Evolutionary conservation across 768 basidiomycete genomes (phyloP), one percentile per base, ranked within the genome.

Genomic region (Kwoniella botswanensis): DNA sequence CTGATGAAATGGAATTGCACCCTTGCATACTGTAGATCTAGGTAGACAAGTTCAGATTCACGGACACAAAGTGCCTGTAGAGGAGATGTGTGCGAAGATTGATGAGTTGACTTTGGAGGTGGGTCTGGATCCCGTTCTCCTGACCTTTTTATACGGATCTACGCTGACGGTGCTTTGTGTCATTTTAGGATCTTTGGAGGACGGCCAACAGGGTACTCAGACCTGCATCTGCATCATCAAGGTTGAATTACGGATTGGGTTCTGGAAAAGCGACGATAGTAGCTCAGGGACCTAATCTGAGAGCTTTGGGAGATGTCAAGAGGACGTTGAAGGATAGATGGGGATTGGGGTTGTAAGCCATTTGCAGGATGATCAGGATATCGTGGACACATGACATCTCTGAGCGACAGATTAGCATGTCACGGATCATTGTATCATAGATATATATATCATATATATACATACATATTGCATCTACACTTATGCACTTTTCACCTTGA

Each of bases 31-130:
- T 43, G 22, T 53, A 82, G 82, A 97, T 82, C 87, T 97, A 6
- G 95, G 95, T 43, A 88, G 96, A 68, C 95, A 97, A 88, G 87
- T 94, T 41, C 88, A 96, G 69, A 91, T 95, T 9, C 93, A 96
- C 76, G 88, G 89, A 68, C 89, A 92, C 76, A 94, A 92, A 82
- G 88, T 97, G 53, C 89, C 92, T 15, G 87, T 94, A n/a, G 86
- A 88, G 11, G 94, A 98, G 83, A 98, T 98, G 95, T 90, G 90
- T 63, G 89, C 87, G 5, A 90, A 90, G 79, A 92, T 98, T 71
- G 93, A 94, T 83, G 85, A 86, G 46, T 89, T 98, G 67, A 89
- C 89, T 9, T 80, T 89, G 1, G 86, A 71, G 18, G 77, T 79
- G 60, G 71, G 75, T 72, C 5, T 15, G n/a, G 1, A 13, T 7